Conservation (phyloP, 352 stramenopile genomes). For the Pythium brassicae region DNA sequence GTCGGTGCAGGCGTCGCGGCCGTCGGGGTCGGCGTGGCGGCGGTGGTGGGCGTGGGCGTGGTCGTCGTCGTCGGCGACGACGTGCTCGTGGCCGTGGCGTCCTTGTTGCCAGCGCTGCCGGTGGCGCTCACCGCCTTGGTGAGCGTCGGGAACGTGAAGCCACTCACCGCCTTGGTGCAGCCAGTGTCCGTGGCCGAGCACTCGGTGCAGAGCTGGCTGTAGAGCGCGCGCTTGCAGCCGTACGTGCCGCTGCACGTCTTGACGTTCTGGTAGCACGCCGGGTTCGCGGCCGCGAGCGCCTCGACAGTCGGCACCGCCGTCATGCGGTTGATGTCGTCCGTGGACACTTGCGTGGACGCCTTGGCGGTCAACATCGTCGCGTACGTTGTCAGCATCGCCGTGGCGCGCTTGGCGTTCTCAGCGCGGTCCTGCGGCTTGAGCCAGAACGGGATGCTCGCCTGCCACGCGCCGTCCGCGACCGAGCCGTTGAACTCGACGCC, state of each 20-base stretch:
- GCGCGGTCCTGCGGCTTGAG: conserved; percentile 40
- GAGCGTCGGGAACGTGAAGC: conserved; percentile 8
- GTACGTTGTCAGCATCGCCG: conserved; percentile 48
- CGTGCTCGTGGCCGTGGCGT: conserved; percentile 20
- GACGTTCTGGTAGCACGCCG: conserved; percentile 61
- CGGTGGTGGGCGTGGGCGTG: conserved; percentile 1
- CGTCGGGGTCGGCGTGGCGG: conserved; percentile 6
- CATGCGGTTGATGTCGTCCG: conserved; percentile 18
- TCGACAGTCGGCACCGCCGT: conserved; percentile 36
- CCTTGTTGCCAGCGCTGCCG: conserved; percentile 18
- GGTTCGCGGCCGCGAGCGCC: conserved; percentile 40
- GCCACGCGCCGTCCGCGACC: conserved; percentile 20
- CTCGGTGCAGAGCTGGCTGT: conserved; percentile 50
- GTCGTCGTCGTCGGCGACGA: conserved; percentile 2
- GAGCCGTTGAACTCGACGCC: conserved; percentile 56
- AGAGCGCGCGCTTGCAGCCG: conserved; percentile 59
- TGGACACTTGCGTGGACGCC: conserved; percentile 29
- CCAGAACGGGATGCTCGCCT: conserved; percentile 57
- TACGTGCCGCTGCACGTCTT: conserved; percentile 36
- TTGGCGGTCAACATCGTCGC: conserved; percentile 19
- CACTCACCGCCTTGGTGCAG: not conserved
- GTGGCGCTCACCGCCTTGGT: not conserved
- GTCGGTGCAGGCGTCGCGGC: conserved; percentile 7
- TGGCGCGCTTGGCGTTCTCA: conserved; percentile 35
- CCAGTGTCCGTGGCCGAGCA: conserved; percentile 17